A percentile compares a stretch with the other conserved stretches of the same genome.
These are phyloP conservation scores for Talaromyces proteolyticus DNA, from an alignment of 495 filamentous ascomycete species.

Conservation along the genomic window DNA sequence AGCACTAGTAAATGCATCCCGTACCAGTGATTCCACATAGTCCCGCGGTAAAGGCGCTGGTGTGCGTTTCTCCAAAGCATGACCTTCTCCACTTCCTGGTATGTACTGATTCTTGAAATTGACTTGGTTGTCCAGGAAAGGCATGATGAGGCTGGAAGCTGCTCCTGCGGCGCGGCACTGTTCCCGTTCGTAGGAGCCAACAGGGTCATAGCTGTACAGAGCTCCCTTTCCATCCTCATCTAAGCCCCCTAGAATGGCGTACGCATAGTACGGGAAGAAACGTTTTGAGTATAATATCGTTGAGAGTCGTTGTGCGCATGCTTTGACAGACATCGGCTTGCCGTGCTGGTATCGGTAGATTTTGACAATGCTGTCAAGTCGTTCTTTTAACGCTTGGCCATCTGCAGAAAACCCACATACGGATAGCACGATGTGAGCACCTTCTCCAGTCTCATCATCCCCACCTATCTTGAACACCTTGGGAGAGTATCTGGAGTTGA, in stretches of 20 bases:
- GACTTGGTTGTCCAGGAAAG: slow-evolving; percentile 98
- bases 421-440: slow-evolving; percentile 78
- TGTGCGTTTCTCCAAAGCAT: slow-evolving; percentile 61
- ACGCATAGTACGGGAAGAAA: slow-evolving; percentile 97
- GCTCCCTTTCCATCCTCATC: slow-evolving; percentile 95
- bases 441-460: slow-evolving; percentile 74
- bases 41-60: slow-evolving; percentile 60
- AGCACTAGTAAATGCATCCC: slow-evolving; percentile 95
- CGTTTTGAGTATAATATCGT: slow-evolving; percentile 95
- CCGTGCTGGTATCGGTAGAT: slow-evolving; percentile 96
- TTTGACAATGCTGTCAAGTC: slow-evolving; percentile 85
- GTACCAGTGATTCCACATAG: slow-evolving; percentile 79
- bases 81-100: slow-evolving; percentile 79
- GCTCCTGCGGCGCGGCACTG: slow-evolving; percentile 92
- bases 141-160: slow-evolving; percentile 96
- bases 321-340: slow-evolving; percentile 85
- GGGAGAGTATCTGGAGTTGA: slow-evolving; percentile 89
- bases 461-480: slow-evolving; percentile 97
- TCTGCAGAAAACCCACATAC: slow-evolving; percentile 96
- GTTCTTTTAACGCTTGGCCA: slow-evolving; percentile 82
- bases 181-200: slow-evolving; percentile 94
- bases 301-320: slow-evolving; percentile 85
- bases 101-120: slow-evolving; percentile 99
- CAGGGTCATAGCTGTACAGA: slow-evolving; percentile 94
- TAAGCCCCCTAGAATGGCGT: slow-evolving; percentile 86